Conservation (phyloP, 1,284 basidiomycete species). For the Tetrapyrgos nigripes region DNA sequence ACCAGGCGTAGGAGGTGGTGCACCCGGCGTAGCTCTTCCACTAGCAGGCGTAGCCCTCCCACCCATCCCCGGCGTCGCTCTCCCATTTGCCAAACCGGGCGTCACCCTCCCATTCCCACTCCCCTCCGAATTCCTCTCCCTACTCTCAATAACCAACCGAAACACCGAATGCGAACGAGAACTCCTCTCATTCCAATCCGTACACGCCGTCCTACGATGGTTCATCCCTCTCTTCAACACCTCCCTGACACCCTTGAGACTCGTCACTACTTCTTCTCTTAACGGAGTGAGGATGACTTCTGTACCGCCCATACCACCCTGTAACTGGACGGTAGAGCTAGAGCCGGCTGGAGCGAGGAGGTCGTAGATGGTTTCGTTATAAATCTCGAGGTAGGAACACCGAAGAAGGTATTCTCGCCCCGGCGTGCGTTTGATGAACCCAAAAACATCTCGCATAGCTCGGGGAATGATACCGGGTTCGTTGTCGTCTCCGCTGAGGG, state of each 20-base stretch:
- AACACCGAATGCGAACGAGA: conserved; percentile 95
- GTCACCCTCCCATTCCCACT: conserved; percentile 1
- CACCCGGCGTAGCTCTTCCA: conserved; percentile 65
- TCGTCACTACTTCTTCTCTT: conserved; percentile 92
- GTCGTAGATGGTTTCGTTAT: conserved; percentile 94
- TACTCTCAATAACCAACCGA: conserved; percentile 84
- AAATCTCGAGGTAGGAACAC: conserved; percentile 95
- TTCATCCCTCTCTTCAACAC: conserved; percentile 88
- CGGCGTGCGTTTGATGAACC: conserved; percentile 73
- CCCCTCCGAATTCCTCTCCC: conserved; percentile 53
- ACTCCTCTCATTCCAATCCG: conserved; percentile 97
- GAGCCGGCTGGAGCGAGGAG: conserved; percentile 79
- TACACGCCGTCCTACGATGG: conserved; percentile 90
- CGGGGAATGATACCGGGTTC: conserved; percentile 96
- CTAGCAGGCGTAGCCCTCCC: conserved; percentile 47
- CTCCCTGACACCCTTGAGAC: conserved; percentile 84
- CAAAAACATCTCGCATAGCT: conserved; percentile 87
- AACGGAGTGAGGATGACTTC: conserved; percentile 75
- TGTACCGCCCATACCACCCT: conserved; percentile 64
- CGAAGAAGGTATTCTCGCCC: conserved; percentile 92
- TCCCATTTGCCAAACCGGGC: conserved; percentile 2
- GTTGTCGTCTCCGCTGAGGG: conserved; percentile 81
- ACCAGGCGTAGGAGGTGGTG: conserved; percentile 42
- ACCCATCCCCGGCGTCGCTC: conserved; percentile 19
- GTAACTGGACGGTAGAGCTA: conserved; percentile 72